Conservation (phyloP, 441 rosid species). For the Theobroma grandiflorum region DNA sequence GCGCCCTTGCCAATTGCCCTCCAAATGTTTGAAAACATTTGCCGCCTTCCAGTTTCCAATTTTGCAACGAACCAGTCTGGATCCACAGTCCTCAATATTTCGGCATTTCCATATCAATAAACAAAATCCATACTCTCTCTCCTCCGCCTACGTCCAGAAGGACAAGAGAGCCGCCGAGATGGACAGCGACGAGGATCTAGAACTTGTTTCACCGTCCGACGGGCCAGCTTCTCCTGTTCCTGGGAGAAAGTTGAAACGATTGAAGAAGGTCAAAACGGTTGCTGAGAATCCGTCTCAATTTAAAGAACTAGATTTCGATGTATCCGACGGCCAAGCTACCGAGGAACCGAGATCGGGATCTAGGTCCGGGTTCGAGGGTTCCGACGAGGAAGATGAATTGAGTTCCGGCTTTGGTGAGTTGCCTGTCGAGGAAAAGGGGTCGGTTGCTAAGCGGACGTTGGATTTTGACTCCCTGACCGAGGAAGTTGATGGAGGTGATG, state of each 20-base stretch:
- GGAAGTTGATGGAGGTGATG: conserved; percentile 37
- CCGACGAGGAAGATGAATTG: conserved; percentile 42
- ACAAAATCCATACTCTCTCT: conserved; percentile 15
- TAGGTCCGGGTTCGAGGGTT: conserved; percentile 33
- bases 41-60: conserved; percentile 18
- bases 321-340: conserved; percentile 21
- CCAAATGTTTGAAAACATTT: conserved; percentile 14
- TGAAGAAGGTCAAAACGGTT: conserved; percentile 53
- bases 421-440: conserved; percentile 33
- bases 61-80: not conserved
- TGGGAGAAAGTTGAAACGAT: conserved; percentile 68
- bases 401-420: conserved; percentile 41
- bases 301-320: conserved; percentile 26
- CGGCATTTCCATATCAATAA: not conserved
- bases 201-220: conserved; percentile 53
- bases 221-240: conserved; percentile 47
- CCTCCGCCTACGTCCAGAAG: not conserved
- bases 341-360: conserved; percentile 33
- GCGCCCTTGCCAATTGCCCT: conserved; percentile 11
- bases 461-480: conserved; percentile 51
- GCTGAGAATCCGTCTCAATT: conserved; percentile 32
- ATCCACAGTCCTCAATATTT: not conserved
- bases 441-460: conserved; percentile 52
- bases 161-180: conserved; percentile 35
- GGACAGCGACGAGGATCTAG: conserved; percentile 59